These are phyloP conservation scores for Salix brachista DNA, from an alignment of 345 rosid species.

Conservation along the genomic window DNA sequence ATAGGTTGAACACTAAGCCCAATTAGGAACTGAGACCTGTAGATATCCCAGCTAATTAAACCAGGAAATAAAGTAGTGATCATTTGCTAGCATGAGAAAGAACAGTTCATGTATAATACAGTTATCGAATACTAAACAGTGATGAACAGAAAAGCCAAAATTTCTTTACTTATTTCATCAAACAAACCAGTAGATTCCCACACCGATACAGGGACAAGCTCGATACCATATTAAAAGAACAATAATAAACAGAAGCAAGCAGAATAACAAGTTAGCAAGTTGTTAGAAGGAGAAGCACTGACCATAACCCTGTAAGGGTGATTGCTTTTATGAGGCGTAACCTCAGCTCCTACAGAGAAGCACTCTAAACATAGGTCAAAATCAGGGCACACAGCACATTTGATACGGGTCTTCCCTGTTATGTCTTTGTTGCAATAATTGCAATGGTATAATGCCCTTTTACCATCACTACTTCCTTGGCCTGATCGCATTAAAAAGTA, in stretches of 20 bases:
- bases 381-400: constrained; percentile 92
- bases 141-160: neutral
- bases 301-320: constrained; percentile 97
- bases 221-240: neutral
- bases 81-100: neutral
- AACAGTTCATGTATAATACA: constrained; percentile 5
- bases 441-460: constrained; percentile 82
- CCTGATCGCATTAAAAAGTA: constrained; percentile 38
- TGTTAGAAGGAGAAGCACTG: constrained; percentile 28
- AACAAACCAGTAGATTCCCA: neutral
- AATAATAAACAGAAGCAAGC: neutral
- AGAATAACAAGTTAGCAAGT: neutral
- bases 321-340: constrained; percentile 77
- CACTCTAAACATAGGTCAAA: constrained; percentile 96
- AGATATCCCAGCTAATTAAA: neutral
- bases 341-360: constrained; percentile 92
- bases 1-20: neutral
- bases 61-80: neutral
- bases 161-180: neutral
- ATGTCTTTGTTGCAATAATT: constrained; percentile 96
- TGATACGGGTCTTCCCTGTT: constrained; percentile 82
- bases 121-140: neutral
- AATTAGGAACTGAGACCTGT: neutral
- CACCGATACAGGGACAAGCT: neutral
- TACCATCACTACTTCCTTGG: constrained; percentile 75